Evolutionary conservation across 495 filamentous ascomycete species (phyloP), one percentile per base, ranked within the genome.

Genomic region (Lophiostoma macrostomum): DNA sequence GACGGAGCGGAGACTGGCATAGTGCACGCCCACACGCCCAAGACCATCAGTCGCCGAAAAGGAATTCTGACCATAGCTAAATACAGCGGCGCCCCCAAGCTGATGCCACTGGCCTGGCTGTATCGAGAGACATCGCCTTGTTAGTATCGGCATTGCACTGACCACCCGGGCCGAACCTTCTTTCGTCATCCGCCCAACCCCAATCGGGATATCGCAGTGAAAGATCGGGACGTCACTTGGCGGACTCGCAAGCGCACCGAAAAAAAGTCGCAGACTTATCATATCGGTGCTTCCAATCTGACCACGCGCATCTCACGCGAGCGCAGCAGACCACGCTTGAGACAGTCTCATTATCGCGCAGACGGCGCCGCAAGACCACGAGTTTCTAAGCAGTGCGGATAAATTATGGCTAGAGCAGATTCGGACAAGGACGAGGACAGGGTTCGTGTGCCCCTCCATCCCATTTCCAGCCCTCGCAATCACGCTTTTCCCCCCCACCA

Each of bases 381-480:
- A 42, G 18, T 38, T 28, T 23, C 18, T 14, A 31, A 23, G 22
- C 30, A 49, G 48, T 16, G 28, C 50, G 44, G 43, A 31, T 36
- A 39, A 62, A 45, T 8, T n/a, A 62, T 62, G 59, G 53, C 53
- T 56, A 55, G 51, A 50, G 23, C 43, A 13, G 45, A 55, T 32
- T 43, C 44, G 39, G 34, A 27, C 43, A 36, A 44, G 30, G 37
- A 42, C 12, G 50, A 55, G n/a, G 45, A 58, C 59, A 57, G 50
- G 60, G 60, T 63, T 58, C 14, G 60, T 62, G 43, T 53, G 38
- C 60, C 60, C 60, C 54, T 58, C 60, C 53, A 53, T 45, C 42
- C n/a, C 39, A 22, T 42, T 51, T 18, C 48, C 37, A 13, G 24
- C 14, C 16, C 48, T 39, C 18, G 10, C 47, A 11, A 14, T 22